Conservation (phyloP, 75 land plant species). For the Picea sitchensis region DNA sequence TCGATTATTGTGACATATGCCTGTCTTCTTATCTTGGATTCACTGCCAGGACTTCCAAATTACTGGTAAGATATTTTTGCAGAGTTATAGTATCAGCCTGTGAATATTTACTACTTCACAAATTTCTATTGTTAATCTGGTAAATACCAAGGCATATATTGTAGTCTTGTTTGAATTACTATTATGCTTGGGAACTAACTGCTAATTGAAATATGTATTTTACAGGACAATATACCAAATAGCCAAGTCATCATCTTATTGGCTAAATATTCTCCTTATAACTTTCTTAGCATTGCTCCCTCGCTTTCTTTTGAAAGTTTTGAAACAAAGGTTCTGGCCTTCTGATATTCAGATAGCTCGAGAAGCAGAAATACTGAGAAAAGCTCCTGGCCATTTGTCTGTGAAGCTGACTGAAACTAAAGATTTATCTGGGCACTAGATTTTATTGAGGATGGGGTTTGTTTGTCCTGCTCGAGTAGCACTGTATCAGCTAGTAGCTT, state of each 20-base stretch:
- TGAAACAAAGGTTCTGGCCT: conserved; percentile 26
- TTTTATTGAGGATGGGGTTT: background rate
- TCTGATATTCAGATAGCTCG: conserved; percentile 21
- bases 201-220: conserved; percentile 3
- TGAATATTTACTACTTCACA: background rate
- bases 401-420: background rate
- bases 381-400: background rate
- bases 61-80: conserved; percentile 17
- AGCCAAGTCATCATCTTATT: conserved; percentile 17
- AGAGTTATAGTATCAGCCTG: background rate
- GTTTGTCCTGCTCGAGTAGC: background rate
- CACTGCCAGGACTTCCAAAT: conserved; percentile 10
- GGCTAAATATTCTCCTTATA: conserved; percentile 22
- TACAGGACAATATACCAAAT: conserved; percentile 20
- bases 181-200: background rate
- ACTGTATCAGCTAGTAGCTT: background rate
- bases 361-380: conserved; percentile 21
- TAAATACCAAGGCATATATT: conserved; percentile 17
- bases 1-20: conserved; percentile 20
- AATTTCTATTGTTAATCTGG: background rate
- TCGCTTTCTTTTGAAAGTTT: conserved; percentile 16
- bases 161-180: background rate
- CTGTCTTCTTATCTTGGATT: conserved; percentile 23
- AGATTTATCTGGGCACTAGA: background rate
- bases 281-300: conserved; percentile 17